phyloP scores from a whole-genome alignment of 2,329 filamentous ascomycete genomes.

The Aureobasidium mangrovei region DNA sequence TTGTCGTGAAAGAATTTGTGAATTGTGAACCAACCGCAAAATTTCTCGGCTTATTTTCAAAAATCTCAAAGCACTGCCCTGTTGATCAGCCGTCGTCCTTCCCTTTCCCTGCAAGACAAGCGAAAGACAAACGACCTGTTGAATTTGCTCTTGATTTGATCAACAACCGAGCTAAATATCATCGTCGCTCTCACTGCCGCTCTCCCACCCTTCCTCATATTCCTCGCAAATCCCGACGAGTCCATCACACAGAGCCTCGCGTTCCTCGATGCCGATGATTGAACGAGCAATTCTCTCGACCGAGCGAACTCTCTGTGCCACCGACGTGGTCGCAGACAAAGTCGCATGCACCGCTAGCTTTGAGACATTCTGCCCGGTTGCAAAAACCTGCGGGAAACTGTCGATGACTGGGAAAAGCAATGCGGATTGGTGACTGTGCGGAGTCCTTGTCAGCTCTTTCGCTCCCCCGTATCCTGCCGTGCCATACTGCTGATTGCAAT shows the following conservation, averaged over 20 bases:
- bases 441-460: background rate
- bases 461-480: background rate
- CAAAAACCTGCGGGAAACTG: slow-evolving; percentile 73
- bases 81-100: background rate
- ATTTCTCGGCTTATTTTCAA: background rate
- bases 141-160: background rate
- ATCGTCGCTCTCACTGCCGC: slow-evolving; percentile 59
- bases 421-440: slow-evolving; percentile 31
- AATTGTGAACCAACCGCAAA: too few relatives aligned
- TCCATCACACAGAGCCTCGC: slow-evolving; percentile 73
- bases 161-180: slow-evolving; percentile 14
- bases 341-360: slow-evolving; percentile 42
- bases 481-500: background rate
- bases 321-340: slow-evolving; percentile 64
- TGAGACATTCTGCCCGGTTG: slow-evolving; percentile 31
- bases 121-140: too few relatives aligned
- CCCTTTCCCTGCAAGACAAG: background rate
- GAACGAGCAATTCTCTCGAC: slow-evolving; percentile 47
- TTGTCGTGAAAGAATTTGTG: too few relatives aligned
- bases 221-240: slow-evolving; percentile 76
- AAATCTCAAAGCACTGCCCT: background rate
- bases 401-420: slow-evolving; percentile 69
- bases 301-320: slow-evolving; percentile 59
- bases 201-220: slow-evolving; percentile 81
- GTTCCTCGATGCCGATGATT: slow-evolving; percentile 63